phyloP scores from a whole-genome alignment of 495 filamentous ascomycete genomes.

The Xylaria acuta region DNA sequence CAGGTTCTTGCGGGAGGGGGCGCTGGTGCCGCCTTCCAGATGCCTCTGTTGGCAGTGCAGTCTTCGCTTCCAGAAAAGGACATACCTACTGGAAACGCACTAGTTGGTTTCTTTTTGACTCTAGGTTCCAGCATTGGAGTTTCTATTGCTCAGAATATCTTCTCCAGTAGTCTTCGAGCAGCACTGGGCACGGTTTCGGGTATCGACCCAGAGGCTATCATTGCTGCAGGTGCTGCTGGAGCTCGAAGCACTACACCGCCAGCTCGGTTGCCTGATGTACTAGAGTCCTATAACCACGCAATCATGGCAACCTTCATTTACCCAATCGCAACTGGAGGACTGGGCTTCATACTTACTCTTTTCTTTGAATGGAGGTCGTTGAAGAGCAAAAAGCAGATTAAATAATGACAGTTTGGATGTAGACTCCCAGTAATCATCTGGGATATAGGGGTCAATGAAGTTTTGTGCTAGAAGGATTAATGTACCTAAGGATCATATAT shows the following conservation, averaged over 20 bases:
- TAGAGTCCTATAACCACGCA: not conserved
- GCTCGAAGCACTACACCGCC: not conserved
- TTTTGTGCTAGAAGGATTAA: no score
- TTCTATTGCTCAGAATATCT: slow-evolving; percentile 8
- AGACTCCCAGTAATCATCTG: no score
- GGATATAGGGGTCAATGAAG: no score
- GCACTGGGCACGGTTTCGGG: not conserved
- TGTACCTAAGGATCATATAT: no score
- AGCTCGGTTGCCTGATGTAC: not conserved
- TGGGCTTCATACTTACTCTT: not conserved
- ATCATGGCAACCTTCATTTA: not conserved
- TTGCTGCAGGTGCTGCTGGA: not conserved
- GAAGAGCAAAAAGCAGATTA: no score
- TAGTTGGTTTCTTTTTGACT: not conserved
- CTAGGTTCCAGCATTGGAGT: not conserved
- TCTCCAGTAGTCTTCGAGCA: not conserved
- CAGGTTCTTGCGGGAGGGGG: slow-evolving; percentile 56
- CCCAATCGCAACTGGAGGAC: not conserved
- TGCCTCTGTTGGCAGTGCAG: slow-evolving; percentile 8
- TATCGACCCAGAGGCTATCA: not conserved
- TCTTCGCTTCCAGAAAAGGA: not conserved
- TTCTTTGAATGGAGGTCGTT: not conserved
- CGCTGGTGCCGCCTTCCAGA: slow-evolving; percentile 53
- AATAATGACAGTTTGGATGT: no score
- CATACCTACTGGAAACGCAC: not conserved